Evolutionary conservation across 345 rosid genomes (phyloP).

Genomic region (Salix viminalis): DNA sequence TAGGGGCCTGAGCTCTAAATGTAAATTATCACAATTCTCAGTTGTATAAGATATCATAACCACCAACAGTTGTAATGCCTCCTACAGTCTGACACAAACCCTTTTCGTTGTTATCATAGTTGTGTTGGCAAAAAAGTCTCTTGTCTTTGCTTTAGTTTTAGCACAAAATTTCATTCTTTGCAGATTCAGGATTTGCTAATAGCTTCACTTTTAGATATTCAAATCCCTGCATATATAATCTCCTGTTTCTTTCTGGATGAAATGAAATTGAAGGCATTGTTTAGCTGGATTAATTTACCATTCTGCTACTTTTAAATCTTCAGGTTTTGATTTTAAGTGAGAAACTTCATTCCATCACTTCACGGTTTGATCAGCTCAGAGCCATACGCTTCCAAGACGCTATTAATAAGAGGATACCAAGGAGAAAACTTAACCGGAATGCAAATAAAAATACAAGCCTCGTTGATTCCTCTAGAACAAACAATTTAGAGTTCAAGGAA

Average conservation of each 20-base stretch:
- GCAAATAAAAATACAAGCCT: slow-evolving; percentile 42
- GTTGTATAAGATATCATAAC: not conserved
- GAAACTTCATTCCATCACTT: slow-evolving; percentile 81
- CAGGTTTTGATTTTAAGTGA: slow-evolving; percentile 80
- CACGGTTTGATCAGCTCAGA: slow-evolving; percentile 83
- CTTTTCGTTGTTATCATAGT: not conserved
- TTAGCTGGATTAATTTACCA: slow-evolving; percentile 1
- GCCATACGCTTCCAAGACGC: slow-evolving; percentile 89
- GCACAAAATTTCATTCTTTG: not conserved
- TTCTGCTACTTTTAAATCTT: slow-evolving; percentile 14
- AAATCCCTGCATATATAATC: not conserved
- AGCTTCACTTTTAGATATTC: not conserved
- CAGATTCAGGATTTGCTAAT: not conserved
- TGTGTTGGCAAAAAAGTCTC: not conserved
- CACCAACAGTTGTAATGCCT: not conserved
- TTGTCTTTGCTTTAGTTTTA: not conserved
- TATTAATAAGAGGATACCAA: slow-evolving; percentile 63
- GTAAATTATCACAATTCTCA: not conserved
- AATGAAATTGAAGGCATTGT: slow-evolving; percentile 1
- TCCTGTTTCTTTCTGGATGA: not conserved
- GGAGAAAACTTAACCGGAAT: slow-evolving; percentile 59
- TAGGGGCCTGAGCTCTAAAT: not conserved
- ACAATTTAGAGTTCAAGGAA: slow-evolving; percentile 38
- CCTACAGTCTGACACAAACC: not conserved
- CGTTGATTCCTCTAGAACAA: slow-evolving; percentile 32